Percentiles rank a stretch among this genome's conserved stretches.
Conservation (phyloP, 805 yeast genomes). For the Suhomyces kilbournensis region DNA sequence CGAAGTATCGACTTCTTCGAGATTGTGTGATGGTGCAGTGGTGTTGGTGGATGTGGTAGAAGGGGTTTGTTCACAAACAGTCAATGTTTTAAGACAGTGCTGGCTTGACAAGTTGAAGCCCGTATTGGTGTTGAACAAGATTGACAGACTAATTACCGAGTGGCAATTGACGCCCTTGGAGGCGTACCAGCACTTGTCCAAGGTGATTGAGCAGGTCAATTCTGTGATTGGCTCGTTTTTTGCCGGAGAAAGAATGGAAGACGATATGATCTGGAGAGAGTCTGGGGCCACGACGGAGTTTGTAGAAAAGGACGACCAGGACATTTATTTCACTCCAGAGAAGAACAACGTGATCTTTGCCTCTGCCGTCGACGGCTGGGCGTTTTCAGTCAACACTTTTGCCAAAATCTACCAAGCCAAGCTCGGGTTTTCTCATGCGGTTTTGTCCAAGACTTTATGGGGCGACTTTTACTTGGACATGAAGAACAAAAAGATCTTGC, state of each 20-base stretch:
- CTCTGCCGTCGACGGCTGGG: conserved; percentile 96
- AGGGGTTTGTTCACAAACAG: conserved; percentile 97
- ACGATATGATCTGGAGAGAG: conserved; percentile 76
- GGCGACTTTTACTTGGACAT: conserved; percentile 91
- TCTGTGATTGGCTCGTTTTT: conserved; percentile 91
- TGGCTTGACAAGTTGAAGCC: conserved; percentile 94
- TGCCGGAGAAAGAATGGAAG: conserved; percentile 90
- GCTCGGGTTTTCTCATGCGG: conserved; percentile 77
- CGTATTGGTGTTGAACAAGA: conserved; percentile 81
- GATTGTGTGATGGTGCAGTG: conserved; percentile 95
- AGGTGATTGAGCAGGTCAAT: conserved; percentile 87
- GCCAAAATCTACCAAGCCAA: conserved; percentile 82
- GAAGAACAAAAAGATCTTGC: conserved; percentile 79
- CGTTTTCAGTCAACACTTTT: conserved; percentile 85
- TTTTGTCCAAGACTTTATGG: conserved; percentile 85
- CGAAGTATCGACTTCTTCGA: conserved; percentile 93
- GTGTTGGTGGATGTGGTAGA: conserved; percentile 95
- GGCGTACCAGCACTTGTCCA: conserved; percentile 76
- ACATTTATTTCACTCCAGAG: conserved; percentile 82
- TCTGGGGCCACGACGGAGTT: conserved; percentile 53
- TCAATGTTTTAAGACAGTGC: conserved; percentile 89
- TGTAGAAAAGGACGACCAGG: conserved; percentile 75
- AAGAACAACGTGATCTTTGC: conserved; percentile 88
- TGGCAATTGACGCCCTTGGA: conserved; percentile 79
- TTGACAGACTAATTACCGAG: conserved; percentile 82